These are phyloP conservation scores for Apiospora marii DNA, from an alignment of 2,329 filamentous ascomycete genomes.

Conservation along the genomic window DNA sequence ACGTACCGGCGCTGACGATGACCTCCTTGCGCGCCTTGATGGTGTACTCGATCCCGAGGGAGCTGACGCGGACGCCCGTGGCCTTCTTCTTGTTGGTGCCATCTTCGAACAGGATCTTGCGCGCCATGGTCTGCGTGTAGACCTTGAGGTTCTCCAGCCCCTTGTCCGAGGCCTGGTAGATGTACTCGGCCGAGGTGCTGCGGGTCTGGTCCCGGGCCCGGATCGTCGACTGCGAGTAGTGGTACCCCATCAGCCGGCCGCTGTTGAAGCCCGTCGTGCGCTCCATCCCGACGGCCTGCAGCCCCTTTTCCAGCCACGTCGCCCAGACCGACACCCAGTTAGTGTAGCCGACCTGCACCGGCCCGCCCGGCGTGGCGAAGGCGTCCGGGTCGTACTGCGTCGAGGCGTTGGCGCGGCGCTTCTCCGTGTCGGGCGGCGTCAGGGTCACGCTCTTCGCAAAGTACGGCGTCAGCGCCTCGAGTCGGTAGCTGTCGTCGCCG, in stretches of 20 bases:
- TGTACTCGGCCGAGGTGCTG: constrained; percentile 27
- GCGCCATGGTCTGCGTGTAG: constrained; percentile 47
- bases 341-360: constrained; percentile 51
- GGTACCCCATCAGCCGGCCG: constrained; percentile 50
- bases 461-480: constrained; percentile 34
- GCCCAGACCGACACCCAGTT: constrained; percentile 50
- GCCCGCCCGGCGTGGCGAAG: constrained; percentile 44
- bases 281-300: constrained; percentile 51
- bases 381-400: constrained; percentile 39
- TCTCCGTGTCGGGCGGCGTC: constrained; percentile 33
- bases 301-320: constrained; percentile 47
- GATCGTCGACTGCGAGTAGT: constrained; percentile 44
- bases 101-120: constrained; percentile 52
- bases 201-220: constrained; percentile 36
- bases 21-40: constrained; percentile 46
- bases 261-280: constrained; percentile 47
- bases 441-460: constrained; percentile 37
- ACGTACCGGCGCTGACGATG: constrained; percentile 49
- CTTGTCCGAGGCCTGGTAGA: constrained; percentile 24
- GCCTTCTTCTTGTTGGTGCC: constrained; percentile 41
- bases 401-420: constrained; percentile 39
- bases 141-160: constrained; percentile 29
- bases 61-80: constrained; percentile 37
- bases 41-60: constrained; percentile 34
- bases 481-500: constrained; percentile 37